These are phyloP conservation scores for Gyromitra esculenta DNA, from an alignment of 2,329 filamentous ascomycete genomes.

Conservation along the genomic window DNA sequence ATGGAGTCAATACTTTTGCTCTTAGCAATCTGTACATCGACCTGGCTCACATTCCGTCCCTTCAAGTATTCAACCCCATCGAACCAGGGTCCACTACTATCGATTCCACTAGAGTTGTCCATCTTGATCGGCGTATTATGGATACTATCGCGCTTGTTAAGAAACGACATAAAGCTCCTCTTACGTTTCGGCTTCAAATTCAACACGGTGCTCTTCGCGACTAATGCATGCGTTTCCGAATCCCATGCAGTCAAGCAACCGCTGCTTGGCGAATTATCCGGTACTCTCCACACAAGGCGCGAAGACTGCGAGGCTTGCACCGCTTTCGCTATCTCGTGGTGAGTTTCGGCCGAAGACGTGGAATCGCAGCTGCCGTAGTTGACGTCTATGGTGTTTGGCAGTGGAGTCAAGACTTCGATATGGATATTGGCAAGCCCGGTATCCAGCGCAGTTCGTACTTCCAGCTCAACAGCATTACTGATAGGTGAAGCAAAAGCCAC, in stretches of 20 bases:
- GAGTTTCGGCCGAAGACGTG: not conserved
- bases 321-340: conserved; percentile 37
- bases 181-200: conserved; percentile 59
- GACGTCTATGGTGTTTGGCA: conserved; percentile 10
- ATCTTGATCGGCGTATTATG: conserved; percentile 61
- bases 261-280: conserved; percentile 60
- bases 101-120: conserved; percentile 65
- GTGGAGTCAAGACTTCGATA: conserved; percentile 23
- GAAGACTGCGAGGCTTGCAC: conserved; percentile 25
- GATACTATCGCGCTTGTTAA: conserved; percentile 24
- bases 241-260: conserved; percentile 64
- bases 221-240: conserved; percentile 58
- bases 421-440: conserved; percentile 51
- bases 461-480: conserved; percentile 15
- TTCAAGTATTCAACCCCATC: conserved; percentile 71
- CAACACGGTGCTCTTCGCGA: conserved; percentile 63
- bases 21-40: conserved; percentile 68
- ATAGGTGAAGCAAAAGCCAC: conserved; percentile 9
- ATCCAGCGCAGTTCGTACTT: conserved; percentile 44
- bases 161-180: conserved; percentile 9
- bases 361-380: conserved; percentile 42
- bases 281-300: conserved; percentile 63
- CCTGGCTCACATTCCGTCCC: conserved; percentile 66
- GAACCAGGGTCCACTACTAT: conserved; percentile 70
- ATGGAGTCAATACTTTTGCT: conserved; percentile 61